A percentile compares a stretch with the other conserved stretches of the same genome.
Conservation (phyloP, 495 filamentous ascomycete species). For the Hypoxylon subgilvum region DNA sequence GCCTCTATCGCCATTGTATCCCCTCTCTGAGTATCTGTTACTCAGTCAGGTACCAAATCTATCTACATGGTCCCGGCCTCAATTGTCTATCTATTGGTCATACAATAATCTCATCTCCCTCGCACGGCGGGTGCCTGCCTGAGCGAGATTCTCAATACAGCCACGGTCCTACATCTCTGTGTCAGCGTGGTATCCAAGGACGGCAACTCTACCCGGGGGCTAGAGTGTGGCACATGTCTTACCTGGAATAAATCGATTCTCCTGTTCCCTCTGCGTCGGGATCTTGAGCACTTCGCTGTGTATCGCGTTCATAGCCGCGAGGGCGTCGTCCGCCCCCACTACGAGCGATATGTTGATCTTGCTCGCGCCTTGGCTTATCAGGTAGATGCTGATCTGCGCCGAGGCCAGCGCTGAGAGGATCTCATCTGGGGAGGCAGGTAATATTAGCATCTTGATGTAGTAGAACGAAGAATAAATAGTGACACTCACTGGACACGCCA, state of each 20-base stretch:
- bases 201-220: slow-evolving; percentile 7
- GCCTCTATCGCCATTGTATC: too few relatives aligned
- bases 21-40: neutral
- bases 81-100: slow-evolving; percentile 12
- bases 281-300: slow-evolving; percentile 51
- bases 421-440: slow-evolving; percentile 42
- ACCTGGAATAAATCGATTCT: slow-evolving; percentile 43
- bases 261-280: slow-evolving; percentile 41
- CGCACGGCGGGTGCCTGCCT: slow-evolving; percentile 9
- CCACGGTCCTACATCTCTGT: slow-evolving; percentile 30
- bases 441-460: slow-evolving; percentile 11
- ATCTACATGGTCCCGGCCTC: neutral
- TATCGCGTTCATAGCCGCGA: slow-evolving; percentile 48
- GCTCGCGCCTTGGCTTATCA: slow-evolving; percentile 51
- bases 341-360: slow-evolving; percentile 54
- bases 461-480: neutral
- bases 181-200: slow-evolving; percentile 3
- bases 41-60: neutral
- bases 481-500: slow-evolving; percentile 44
- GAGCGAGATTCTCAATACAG: slow-evolving; percentile 17
- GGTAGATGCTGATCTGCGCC: slow-evolving; percentile 47
- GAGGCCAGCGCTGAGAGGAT: slow-evolving; percentile 48
- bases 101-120: slow-evolving; percentile 2
- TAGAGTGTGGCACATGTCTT: slow-evolving; percentile 19
- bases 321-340: slow-evolving; percentile 44